Percentiles rank a stretch among this genome's conserved stretches.
Evolutionary conservation across 495 filamentous ascomycete genomes (phyloP).

Genomic region (Pseudevernia furfuracea): DNA sequence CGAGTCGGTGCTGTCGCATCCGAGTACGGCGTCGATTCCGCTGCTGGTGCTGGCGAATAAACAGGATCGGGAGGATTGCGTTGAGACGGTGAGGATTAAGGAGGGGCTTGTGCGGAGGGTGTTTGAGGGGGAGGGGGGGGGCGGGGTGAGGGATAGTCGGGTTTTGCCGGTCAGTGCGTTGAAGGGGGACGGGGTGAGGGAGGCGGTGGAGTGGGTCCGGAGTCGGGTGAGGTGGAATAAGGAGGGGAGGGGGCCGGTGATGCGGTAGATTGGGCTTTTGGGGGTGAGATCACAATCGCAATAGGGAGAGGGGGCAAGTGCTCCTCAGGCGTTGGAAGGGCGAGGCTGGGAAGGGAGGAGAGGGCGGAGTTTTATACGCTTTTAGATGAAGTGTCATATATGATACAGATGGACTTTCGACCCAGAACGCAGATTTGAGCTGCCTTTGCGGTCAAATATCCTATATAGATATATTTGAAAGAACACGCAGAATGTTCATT

Average conservation of each 20-base stretch:
- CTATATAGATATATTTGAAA: not conserved
- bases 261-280: conserved; percentile 50
- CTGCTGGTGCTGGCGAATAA: conserved; percentile 93
- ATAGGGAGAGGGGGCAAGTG: not conserved
- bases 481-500: not conserved
- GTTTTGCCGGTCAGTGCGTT: conserved; percentile 88
- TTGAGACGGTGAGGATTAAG: conserved; percentile 95
- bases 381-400: not conserved
- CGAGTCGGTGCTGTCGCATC: conserved; percentile 73
- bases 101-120: conserved; percentile 89
- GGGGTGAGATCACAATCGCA: not conserved
- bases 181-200: conserved; percentile 81
- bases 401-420: not conserved
- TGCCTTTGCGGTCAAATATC: not conserved
- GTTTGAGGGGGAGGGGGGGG: conserved; percentile 86
- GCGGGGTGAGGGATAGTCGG: conserved; percentile 75
- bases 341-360: not conserved
- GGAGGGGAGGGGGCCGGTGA: conserved; percentile 82
- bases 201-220: conserved; percentile 93
- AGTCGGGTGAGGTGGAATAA: conserved; percentile 92
- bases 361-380: not conserved
- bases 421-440: not conserved
- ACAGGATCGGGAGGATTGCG: conserved; percentile 93
- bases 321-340: not conserved
- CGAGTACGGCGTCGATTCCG: conserved; percentile 82